Conservation (phyloP, 257 asterid genomes). For the Solanum virginianum region DNA sequence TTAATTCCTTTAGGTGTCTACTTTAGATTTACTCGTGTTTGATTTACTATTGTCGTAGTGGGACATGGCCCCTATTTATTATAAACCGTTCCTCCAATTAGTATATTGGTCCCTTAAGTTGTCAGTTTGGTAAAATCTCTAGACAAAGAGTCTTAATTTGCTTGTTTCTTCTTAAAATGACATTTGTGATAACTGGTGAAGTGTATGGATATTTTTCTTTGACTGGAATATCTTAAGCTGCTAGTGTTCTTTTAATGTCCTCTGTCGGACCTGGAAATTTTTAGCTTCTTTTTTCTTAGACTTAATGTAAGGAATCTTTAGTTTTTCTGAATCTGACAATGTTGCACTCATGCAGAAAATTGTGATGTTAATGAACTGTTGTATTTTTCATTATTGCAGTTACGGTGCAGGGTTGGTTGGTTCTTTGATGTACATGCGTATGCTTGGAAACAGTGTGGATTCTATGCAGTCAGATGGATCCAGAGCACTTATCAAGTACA, state of each 20-base stretch:
- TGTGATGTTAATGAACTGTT: neutral
- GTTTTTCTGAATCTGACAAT: neutral
- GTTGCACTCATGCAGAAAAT: neutral
- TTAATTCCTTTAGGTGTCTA: neutral
- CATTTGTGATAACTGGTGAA: neutral
- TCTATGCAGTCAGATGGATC: slow-evolving; percentile 87
- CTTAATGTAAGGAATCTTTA: neutral
- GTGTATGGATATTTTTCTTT: neutral
- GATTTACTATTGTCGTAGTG: neutral
- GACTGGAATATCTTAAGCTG: neutral
- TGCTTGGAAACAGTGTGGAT: slow-evolving; percentile 88
- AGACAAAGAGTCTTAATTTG: neutral
- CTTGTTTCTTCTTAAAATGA: neutral
- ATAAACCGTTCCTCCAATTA: neutral
- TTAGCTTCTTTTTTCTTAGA: neutral
- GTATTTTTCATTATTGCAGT: slow-evolving; percentile 12
- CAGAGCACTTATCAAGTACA: slow-evolving; percentile 70
- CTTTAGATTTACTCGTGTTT: neutral
- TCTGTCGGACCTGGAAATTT: neutral
- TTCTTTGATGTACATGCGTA: slow-evolving; percentile 74
- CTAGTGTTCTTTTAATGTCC: neutral
- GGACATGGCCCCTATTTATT: neutral
- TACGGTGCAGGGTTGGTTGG: slow-evolving; percentile 78
- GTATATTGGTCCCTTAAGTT: neutral
- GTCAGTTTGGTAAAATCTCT: neutral